Percentiles rank a stretch among this genome's conserved stretches.
Evolutionary conservation across 1,284 basidiomycete species (phyloP).

Genomic region (Porogramme epimiltina): DNA sequence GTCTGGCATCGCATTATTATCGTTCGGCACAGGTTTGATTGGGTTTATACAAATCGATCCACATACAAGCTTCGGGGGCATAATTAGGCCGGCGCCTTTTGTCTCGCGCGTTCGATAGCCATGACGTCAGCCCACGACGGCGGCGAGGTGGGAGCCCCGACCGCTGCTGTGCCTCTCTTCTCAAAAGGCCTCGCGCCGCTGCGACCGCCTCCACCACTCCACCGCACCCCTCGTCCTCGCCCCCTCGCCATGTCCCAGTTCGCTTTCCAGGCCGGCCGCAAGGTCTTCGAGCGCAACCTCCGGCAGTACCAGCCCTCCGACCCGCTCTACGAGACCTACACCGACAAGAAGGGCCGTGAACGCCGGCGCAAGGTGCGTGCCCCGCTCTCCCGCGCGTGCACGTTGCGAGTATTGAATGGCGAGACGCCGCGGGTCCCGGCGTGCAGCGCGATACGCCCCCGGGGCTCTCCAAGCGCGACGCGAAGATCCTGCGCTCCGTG

Average conservation of each 20-base stretch:
- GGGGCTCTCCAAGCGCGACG: constrained; percentile 79
- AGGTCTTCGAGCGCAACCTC: constrained; percentile 64
- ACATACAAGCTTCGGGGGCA: no score
- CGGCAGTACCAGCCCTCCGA: constrained; percentile 72
- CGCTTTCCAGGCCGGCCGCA: constrained; percentile 48
- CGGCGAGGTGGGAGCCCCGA: neutral
- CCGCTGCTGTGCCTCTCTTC: neutral
- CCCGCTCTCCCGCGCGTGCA: neutral
- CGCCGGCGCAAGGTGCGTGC: constrained; percentile 67
- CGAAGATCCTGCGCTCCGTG: constrained; percentile 75
- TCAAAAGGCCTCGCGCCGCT: neutral
- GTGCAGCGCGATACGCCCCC: constrained; percentile 77
- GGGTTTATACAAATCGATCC: no score
- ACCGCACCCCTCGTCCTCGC: neutral
- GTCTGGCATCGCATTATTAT: no score
- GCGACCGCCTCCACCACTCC: neutral
- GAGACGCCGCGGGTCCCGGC: neutral
- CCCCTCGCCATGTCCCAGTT: constrained; percentile 36
- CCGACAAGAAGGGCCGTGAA: constrained; percentile 64
- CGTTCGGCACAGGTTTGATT: no score
- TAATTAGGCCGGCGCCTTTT: no score
- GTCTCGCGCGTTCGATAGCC: neutral
- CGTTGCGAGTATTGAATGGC: no score
- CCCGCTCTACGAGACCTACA: constrained; percentile 80
- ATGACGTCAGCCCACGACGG: constrained; percentile 2